A percentile compares a stretch with the other conserved stretches of the same genome.
These are phyloP conservation scores for Marasmius tenuissimus DNA, from an alignment of 1,284 basidiomycete genomes.

Conservation along the genomic window DNA sequence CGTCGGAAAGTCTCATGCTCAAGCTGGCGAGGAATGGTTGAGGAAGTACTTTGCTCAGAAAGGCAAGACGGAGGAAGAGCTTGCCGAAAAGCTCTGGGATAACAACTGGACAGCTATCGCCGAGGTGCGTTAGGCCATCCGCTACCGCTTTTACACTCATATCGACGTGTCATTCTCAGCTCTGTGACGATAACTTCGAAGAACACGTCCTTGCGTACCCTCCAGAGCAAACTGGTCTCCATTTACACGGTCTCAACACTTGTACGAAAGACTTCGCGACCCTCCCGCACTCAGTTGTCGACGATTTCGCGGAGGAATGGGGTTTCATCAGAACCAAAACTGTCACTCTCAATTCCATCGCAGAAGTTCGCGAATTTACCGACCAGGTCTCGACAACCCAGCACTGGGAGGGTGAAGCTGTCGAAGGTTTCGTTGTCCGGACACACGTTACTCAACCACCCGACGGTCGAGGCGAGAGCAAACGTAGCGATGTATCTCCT, in stretches of 20 bases:
- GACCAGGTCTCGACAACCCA: conserved; percentile 68
- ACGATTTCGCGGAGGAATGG: conserved; percentile 85
- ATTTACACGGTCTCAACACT: conserved; percentile 90
- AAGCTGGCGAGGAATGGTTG: conserved; percentile 85
- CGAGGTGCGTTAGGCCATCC: conserved; percentile 57
- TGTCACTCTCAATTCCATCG: conserved; percentile 58
- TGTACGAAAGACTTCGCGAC: conserved; percentile 77
- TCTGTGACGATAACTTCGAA: conserved; percentile 97
- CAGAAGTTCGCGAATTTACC: conserved; percentile 76
- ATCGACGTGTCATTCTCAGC: conserved; percentile 42
- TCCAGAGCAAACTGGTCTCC: conserved; percentile 83
- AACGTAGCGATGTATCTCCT: conserved; percentile 36
- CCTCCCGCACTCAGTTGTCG: conserved; percentile 65
- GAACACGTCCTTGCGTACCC: conserved; percentile 93
- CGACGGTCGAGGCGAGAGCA: conserved; percentile 25
- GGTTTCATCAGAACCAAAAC: conserved; percentile 88
- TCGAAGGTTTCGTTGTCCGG: conserved; percentile 97
- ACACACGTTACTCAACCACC: conserved; percentile 57
- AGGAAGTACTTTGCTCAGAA: conserved; percentile 64
- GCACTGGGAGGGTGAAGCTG: conserved; percentile 80
- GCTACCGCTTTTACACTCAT: neutral
- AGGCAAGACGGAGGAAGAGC: conserved; percentile 69
- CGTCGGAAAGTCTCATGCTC: conserved; percentile 63
- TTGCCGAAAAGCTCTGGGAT: conserved; percentile 79
- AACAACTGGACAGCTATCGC: conserved; percentile 89